Evolutionary conservation across 2,329 filamentous ascomycete genomes (phyloP).

Genomic region (Magnaporthiopsis rhizophila): DNA sequence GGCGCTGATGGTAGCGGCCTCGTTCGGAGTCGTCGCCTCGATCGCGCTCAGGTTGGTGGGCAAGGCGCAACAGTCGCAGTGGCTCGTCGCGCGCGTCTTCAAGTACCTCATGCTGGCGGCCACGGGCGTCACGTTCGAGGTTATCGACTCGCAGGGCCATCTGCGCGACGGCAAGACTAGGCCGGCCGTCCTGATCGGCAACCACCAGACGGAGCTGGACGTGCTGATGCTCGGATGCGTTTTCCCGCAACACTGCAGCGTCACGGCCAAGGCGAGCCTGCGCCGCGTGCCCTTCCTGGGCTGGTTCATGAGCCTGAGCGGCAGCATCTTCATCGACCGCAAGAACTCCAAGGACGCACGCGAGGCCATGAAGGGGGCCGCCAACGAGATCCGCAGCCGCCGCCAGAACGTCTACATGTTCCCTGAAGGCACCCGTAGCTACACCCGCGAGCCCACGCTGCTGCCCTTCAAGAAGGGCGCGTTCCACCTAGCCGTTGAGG

Average conservation of each 20-base stretch:
- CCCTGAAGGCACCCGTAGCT: constrained; percentile 88
- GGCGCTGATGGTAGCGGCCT: constrained; percentile 49
- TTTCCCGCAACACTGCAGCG: constrained; percentile 85
- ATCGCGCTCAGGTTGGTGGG: constrained; percentile 63
- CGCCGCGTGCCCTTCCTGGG: constrained; percentile 76
- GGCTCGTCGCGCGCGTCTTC: constrained; percentile 73
- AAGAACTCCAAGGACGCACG: constrained; percentile 75
- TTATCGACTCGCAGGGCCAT: constrained; percentile 59
- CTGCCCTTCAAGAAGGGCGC: constrained; percentile 99
- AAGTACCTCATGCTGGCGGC: constrained; percentile 66
- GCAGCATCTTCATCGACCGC: constrained; percentile 92
- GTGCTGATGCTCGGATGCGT: constrained; percentile 83
- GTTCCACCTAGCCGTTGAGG: constrained; percentile 92
- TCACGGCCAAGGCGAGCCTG: constrained; percentile 85
- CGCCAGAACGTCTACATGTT: constrained; percentile 79
- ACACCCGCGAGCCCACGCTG: constrained; percentile 70
- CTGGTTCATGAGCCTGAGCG: constrained; percentile 87
- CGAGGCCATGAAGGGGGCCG: constrained; percentile 77
- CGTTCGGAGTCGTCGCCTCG: constrained; percentile 70
- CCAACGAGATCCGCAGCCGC: constrained; percentile 64
- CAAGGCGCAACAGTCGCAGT: constrained; percentile 72
- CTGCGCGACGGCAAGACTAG: constrained; percentile 49
- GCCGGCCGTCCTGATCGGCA: constrained; percentile 85
- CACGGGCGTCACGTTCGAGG: constrained; percentile 70
- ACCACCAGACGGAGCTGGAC: constrained; percentile 95